Percentiles rank a stretch among this genome's conserved stretches.
Conservation (phyloP, 768 basidiomycete species). For the Lactifluus piperatus region DNA sequence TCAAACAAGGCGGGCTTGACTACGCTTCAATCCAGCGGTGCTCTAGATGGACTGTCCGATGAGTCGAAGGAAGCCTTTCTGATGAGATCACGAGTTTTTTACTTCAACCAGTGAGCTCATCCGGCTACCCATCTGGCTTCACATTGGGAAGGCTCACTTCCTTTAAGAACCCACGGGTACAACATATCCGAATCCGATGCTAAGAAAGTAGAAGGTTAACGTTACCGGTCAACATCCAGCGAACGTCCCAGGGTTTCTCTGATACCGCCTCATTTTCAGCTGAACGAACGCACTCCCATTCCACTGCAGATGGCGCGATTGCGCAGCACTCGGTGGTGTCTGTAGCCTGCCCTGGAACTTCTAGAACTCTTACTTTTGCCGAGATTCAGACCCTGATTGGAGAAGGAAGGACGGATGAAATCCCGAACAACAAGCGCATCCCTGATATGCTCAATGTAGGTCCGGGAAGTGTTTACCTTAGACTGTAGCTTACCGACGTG, state of each 20-base stretch:
- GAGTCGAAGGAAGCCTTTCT: constrained; percentile 40
- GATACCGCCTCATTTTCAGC: background rate
- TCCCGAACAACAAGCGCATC: constrained; percentile 72
- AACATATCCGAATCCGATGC: constrained; percentile 6
- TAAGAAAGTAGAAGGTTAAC: constrained; percentile 10
- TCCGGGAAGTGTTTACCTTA: constrained; percentile 16
- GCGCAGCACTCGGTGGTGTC: background rate
- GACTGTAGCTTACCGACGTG: background rate
- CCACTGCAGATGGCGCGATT: background rate
- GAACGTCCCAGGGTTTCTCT: background rate
- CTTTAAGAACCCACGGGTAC: constrained; percentile 2
- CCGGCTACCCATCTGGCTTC: background rate
- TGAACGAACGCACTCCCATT: background rate
- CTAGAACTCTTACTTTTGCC: constrained; percentile 49
- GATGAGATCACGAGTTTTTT: constrained; percentile 53
- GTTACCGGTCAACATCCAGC: background rate
- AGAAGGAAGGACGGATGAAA: constrained; percentile 58
- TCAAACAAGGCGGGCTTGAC: constrained; percentile 53
- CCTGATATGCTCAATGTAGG: constrained; percentile 59
- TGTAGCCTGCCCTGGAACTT: constrained; percentile 14
- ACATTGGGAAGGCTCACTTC: background rate
- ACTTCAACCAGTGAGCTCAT: constrained; percentile 51
- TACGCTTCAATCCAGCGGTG: constrained; percentile 40
- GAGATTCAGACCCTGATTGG: constrained; percentile 66
- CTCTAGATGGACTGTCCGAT: constrained; percentile 29